Percentiles rank a stretch among this genome's conserved stretches.
Conservation (phyloP, 345 rosid genomes). For the Bruguiera parviflora region DNA sequence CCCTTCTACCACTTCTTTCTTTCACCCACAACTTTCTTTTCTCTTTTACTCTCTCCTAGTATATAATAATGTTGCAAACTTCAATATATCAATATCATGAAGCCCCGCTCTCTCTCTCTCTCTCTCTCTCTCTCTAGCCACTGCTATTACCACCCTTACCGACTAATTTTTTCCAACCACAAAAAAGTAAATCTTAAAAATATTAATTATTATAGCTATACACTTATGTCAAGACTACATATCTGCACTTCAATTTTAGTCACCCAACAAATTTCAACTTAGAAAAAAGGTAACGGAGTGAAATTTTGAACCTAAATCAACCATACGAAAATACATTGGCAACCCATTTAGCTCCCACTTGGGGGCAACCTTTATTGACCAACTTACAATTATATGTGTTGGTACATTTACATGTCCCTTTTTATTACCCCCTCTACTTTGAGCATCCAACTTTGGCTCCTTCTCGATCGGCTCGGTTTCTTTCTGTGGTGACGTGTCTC, state of each 20-base stretch:
- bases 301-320: no score
- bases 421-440: slow-evolving; percentile 13
- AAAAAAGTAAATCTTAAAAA: neutral
- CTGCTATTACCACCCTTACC: slow-evolving; percentile 23
- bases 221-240: no score
- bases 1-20: slow-evolving; percentile 11
- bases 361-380: no score
- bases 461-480: slow-evolving; percentile 36
- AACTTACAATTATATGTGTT: no score
- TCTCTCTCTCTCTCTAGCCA: slow-evolving; percentile 24
- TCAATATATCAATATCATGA: slow-evolving; percentile 25
- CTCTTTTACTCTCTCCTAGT: neutral
- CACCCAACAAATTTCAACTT: no score
- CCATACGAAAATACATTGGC: no score
- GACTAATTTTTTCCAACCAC: slow-evolving; percentile 9
- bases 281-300: no score
- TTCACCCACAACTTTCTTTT: neutral
- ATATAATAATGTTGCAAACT: slow-evolving; percentile 28
- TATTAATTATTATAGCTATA: no score
- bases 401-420: neutral
- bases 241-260: no score
- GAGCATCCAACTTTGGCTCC: slow-evolving; percentile 35
- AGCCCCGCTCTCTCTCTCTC: slow-evolving; percentile 32
- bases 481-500: slow-evolving; percentile 32
- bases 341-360: no score